Evolutionary conservation across 345 rosid genomes (phyloP).

Genomic region (Populus nigra): DNA sequence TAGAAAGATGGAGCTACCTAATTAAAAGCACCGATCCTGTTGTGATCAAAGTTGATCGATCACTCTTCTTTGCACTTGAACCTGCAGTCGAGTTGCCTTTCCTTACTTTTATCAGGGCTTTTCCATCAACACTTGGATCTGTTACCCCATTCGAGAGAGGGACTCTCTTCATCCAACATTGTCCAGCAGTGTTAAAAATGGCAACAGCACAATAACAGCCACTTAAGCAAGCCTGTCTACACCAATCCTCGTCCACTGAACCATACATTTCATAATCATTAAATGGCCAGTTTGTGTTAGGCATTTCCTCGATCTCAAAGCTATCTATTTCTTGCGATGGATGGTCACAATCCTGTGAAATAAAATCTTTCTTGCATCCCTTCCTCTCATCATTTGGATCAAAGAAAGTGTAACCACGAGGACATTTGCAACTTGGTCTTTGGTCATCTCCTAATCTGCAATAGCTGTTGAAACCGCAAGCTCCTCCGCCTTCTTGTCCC

Average conservation of each 20-base stretch:
- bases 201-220: constrained; percentile 62
- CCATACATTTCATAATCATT: too few species aligned
- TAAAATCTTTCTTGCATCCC: too few species aligned
- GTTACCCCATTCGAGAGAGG: too few species aligned
- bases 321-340: constrained; percentile 14
- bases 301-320: too few species aligned
- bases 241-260: too few species aligned
- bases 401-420: too few species aligned
- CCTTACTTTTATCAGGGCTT: constrained; percentile 41
- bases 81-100: constrained; percentile 14
- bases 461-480: constrained; percentile 60
- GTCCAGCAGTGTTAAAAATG: constrained; percentile 8
- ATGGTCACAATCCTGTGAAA: constrained; percentile 15
- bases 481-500: constrained; percentile 30
- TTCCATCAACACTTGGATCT: not conserved
- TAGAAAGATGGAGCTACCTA: too few species aligned
- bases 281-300: too few species aligned
- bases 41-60: too few species aligned
- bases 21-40: too few species aligned
- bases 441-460: constrained; percentile 37
- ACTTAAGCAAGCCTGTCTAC: constrained; percentile 7
- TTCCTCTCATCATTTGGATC: too few species aligned
- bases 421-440: not conserved
- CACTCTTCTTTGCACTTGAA: too few species aligned
- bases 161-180: constrained; percentile 48